Conservation (phyloP, 108 stramenopile species). For the Chaetoceros tenuissimus region DNA sequence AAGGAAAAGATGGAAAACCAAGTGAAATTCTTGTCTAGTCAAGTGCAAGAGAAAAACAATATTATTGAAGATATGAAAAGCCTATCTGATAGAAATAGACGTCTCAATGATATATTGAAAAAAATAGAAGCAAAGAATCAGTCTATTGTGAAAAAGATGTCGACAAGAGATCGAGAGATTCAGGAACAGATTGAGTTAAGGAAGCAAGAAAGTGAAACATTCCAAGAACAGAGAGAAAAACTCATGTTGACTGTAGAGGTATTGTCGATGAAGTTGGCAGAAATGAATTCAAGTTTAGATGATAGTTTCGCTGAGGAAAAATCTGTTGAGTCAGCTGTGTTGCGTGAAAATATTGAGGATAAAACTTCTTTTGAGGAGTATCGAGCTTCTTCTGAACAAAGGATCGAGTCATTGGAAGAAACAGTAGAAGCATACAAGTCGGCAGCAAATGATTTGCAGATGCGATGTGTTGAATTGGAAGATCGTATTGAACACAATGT, state of each 20-base stretch:
- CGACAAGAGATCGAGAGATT: not conserved
- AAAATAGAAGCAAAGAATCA: not conserved
- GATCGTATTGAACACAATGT: not conserved
- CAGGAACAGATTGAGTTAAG: not conserved
- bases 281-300: not conserved
- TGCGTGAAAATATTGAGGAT: not conserved
- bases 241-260: not conserved
- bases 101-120: not conserved
- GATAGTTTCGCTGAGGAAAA: not conserved
- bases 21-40: not conserved
- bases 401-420: not conserved
- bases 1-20: not conserved
- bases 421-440: not conserved
- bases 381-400: not conserved
- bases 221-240: not conserved
- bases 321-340: not conserved
- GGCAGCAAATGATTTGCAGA: not conserved
- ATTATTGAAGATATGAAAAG: not conserved
- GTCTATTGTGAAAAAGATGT: not conserved
- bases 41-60: not conserved
- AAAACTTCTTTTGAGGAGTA: too few species aligned
- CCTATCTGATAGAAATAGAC: not conserved
- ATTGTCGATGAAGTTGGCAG: not conserved
- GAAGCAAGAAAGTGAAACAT: not conserved
- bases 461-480: not conserved